Evolutionary conservation across 2,329 filamentous ascomycete species (phyloP), one percentile per base, ranked within the genome.

Genomic region (Trichoderma atrobrunneum): DNA sequence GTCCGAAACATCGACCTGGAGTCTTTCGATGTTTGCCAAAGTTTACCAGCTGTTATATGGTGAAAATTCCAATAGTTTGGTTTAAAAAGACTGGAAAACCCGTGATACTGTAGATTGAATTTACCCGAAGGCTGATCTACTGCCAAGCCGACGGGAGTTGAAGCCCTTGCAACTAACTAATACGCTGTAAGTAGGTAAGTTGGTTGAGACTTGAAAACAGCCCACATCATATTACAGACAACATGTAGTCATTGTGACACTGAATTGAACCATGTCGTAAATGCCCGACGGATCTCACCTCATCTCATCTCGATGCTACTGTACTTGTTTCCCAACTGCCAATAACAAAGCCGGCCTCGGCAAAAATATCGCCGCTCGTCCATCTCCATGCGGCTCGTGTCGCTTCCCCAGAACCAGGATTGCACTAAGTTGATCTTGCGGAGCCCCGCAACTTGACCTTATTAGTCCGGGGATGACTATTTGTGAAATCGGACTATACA

Each of bases 401-500:
- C 59, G 43, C 32, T 70, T 70, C 68, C 68, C 68, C 68, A 30
- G 59, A 69, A 28, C 56, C 26, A 61, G 26, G 36, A 61, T 26
- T 24, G 26, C 56, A 34, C 36, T 51, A 69, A 60, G 66, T 36
- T 51, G 68, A 54, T 63, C 48, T 56, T 70, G 68, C 43, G 59
- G 68, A 70, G 60, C 60, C 68, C 68, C 68, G 66, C 68, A 39
- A 63, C 68, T 63, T 70, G 60, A 12, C 59, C 59, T 36, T 26
- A 39, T 70, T 70, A 62, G 68, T 70, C 60, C 11, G 59, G 68
- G 59, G 32, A 69, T 36, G 61, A 21, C 11, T 39, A 56, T 12
- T 11, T 11, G n/a, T 24, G 6, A 24, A 61, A 8, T n/a, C 56
- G 59, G 12, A 26, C 51, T 39, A 56, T 56, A 54, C 57, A 60